Evolutionary conservation across 2,329 filamentous ascomycete genomes (phyloP), one percentile per base, ranked within the genome.

Genomic region (Fusarium sp.): DNA sequence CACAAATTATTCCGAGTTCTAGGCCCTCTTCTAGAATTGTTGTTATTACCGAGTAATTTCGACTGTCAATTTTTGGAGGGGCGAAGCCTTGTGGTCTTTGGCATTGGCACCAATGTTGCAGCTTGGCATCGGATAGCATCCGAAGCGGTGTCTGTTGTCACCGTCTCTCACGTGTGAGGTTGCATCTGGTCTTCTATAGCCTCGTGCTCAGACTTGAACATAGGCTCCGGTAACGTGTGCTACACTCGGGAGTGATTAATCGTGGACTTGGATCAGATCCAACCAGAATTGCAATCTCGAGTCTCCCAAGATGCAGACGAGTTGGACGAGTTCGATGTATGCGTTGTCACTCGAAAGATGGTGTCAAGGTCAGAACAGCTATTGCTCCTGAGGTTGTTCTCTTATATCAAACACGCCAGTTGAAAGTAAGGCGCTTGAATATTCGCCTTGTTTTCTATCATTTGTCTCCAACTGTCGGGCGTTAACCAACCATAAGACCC

Each of bases 301-400:
- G 47, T 64, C 12, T 43, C 47, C 31, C 46, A 53, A 64, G 53
- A 64, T 59, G 58, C 53, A 66, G 58, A 34, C 41, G 25, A 43
- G 58, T 65, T 55, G 62, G 53, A 64, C 62, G 31, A 54, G 58
- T 55, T 59, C 35, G 59, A 66, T 55, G 53, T 40, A 59, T 65
- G 62, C 45, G 62, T 65, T 65, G 62, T 64, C 62, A 59, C 43
- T 19, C 24, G 19, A 34, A 53, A 66, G 58, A 66, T 51, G 62
- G 58, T 65, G 62, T 66, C 58, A 26, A 53, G 38, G 48, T 31
- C 34, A 29, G 15, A 35, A 29, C 35, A 43, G 48, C 39, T 28
- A 42, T 51, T 65, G 51, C 36, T 50, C 47, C 61, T 54, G 39
- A 63, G 58, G 38, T 62, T 44, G 61, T 29, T 52, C 38, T 49